Evolutionary conservation across 2,329 filamentous ascomycete genomes (phyloP), one percentile per base, ranked within the genome.

Genomic region (Zopfia rhizophila): DNA sequence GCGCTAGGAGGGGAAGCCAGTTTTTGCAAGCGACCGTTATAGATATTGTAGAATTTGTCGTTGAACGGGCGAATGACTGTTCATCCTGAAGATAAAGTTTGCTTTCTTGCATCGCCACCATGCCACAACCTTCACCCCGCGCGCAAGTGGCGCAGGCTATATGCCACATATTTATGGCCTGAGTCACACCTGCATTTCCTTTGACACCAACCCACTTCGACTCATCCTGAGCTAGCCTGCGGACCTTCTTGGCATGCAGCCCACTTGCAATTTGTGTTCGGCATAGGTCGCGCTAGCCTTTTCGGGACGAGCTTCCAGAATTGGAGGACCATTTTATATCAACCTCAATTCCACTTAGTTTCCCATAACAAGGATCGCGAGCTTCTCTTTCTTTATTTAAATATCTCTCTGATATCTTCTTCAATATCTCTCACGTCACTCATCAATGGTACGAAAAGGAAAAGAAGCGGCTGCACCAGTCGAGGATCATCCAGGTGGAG

Each of bases 371-470:
- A 25, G n/a, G n/a, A n/a, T n/a, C n/a, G n/a, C n/a, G n/a, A n/a
- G n/a, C n/a, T n/a, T n/a, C n/a, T n/a, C n/a, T n/a, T n/a, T n/a
- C n/a, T n/a, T n/a, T n/a, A n/a, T n/a, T n/a, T n/a, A n/a, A n/a
- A n/a, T n/a, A n/a, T n/a, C n/a, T n/a, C n/a, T n/a, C n/a, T n/a
- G n/a, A n/a, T n/a, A n/a, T n/a, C n/a, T n/a, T n/a, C n/a, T n/a
- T n/a, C n/a, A n/a, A n/a, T n/a, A n/a, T n/a, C n/a, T n/a, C n/a
- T n/a, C n/a, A n/a, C n/a, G n/a, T n/a, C n/a, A n/a, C n/a, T n/a
- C n/a, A n/a, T 8, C 14, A 4, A 72, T 70, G 68, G 63, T 68
- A 2, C 60, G 62, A 32, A 68, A 57, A 53, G 48, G 18, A 3
- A 70, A 65, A 48, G 63, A 62, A 3, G 38, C 41, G 13, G 33